Conservation (phyloP, 192 early-diverging fungal species). For the Backusella westeae region DNA sequence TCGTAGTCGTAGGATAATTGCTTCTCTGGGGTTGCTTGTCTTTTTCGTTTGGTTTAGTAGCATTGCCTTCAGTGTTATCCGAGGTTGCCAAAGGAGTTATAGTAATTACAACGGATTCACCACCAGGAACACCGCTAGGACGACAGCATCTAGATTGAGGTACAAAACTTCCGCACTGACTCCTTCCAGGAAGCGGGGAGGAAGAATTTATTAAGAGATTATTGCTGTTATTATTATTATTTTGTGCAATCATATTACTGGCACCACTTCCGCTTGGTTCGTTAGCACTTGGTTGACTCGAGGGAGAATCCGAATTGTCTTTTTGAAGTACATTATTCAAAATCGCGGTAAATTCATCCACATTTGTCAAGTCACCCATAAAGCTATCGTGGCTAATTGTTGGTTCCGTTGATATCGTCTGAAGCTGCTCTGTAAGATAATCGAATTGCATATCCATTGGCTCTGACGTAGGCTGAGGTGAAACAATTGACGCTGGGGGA, state of each 20-base stretch:
- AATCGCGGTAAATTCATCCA: conserved; percentile 21
- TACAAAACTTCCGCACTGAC: conserved; percentile 8
- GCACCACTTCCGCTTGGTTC: not conserved
- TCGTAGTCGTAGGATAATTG: not conserved
- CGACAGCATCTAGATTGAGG: conserved; percentile 8
- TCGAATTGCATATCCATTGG: conserved; percentile 15
- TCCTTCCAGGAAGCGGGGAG: not conserved
- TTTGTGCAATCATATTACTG: not conserved
- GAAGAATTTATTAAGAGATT: not conserved
- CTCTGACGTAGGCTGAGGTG: not conserved
- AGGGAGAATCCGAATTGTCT: not conserved
- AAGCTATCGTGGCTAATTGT: not conserved
- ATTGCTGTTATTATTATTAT: not conserved
- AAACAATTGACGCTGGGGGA: conserved; percentile 6
- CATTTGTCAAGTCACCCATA: conserved; percentile 1
- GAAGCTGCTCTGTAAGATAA: conserved; percentile 8
- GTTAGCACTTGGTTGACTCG: not conserved
- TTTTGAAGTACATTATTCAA: conserved; percentile 23
- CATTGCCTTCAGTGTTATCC: not conserved
- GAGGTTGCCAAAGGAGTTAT: conserved; percentile 5
- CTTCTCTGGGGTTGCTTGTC: not conserved
- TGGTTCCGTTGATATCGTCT: not conserved
- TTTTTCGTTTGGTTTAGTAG: not conserved
- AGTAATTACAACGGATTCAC: conserved; percentile 19
- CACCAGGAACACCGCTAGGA: not conserved